Percentiles rank a stretch among this genome's conserved stretches.
These are phyloP conservation scores for Cucurbita argyrosperma DNA, from an alignment of 306 rosid genomes.

Conservation along the genomic window DNA sequence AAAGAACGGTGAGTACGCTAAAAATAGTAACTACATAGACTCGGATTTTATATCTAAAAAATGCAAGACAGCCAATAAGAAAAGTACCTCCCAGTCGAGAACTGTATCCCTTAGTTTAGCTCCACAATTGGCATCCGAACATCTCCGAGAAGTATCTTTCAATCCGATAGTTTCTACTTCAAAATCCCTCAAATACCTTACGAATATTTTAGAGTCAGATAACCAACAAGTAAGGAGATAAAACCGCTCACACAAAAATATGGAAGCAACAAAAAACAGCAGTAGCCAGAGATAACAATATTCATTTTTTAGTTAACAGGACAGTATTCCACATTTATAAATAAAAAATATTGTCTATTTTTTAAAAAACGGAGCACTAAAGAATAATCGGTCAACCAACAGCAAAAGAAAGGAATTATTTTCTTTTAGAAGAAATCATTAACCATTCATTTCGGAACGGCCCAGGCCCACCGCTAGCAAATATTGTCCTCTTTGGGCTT, in stretches of 20 bases:
- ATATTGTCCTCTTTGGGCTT: too few relatives aligned
- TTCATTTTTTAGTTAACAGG: not conserved
- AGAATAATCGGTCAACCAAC: too few relatives aligned
- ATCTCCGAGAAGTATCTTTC: slow-evolving; percentile 83
- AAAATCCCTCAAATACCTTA: slow-evolving; percentile 85
- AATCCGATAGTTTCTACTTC: slow-evolving; percentile 91
- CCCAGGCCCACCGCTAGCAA: too few relatives aligned
- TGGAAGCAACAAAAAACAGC: not conserved
- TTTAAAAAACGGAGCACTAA: too few relatives aligned
- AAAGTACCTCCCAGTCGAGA: slow-evolving; percentile 95
- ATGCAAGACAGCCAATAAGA: slow-evolving; percentile 7
- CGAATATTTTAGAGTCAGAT: slow-evolving; percentile 13
- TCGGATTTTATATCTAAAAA: not conserved
- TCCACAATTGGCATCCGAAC: slow-evolving; percentile 59
- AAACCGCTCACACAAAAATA: not conserved
- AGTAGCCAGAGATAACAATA: not conserved
- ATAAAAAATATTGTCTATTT: too few relatives aligned
- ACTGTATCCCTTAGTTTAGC: slow-evolving; percentile 78
- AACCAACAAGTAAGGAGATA: not conserved
- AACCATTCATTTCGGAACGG: too few relatives aligned
- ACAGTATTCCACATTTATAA: not conserved
- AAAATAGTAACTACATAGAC: not conserved
- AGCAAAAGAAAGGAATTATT: too few relatives aligned
- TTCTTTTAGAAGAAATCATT: too few relatives aligned
- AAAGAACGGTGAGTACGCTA: not conserved